Base-by-base conservation (phyloP, 2,329 filamentous ascomycete genomes). In the Cladorrhinum sp. region DNA sequence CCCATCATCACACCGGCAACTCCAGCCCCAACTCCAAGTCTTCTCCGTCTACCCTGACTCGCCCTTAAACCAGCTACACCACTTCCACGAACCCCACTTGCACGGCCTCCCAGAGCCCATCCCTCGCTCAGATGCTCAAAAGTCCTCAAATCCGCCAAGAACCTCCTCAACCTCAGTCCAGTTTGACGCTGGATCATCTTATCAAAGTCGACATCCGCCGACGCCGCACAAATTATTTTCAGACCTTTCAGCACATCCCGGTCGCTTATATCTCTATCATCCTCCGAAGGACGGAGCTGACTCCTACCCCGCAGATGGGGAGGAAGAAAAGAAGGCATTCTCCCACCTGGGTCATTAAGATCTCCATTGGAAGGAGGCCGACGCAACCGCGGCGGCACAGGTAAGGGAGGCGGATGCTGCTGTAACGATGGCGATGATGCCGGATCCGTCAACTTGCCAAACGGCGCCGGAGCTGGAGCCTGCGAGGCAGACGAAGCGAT, bases 191-290 rank as follows among this genome's bases (percentile, higher is more conserved):
- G 73, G 57, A 86, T 79, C 69, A 79, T 79, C 0, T 76, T 75
- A 67, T 86, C 82, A 1, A 85, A 76, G 36, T 78, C 72, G 58
- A 82, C 78, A 58, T 85, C 79, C 54, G 82, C 84, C 3, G 83
- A 83, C 10, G 83, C 84, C 4, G 79, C 80, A 27, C 81, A 78
- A 4, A 82, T 82, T 41, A 85, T 77, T 61, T 81, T 80, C 10
- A 86, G 71, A 0, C 83, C 84, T 55, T 78, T 75, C 53, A 85
- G 75, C 2, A 86, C 78, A 66, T 84, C 80, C 50, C 76, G 75
- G 66, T 85, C 79, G 23, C 71, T 71, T 27, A 83, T 77, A 36
- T 74, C 68, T 12, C 65, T 65, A 58, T 78, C 75, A 7, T 75
- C 72, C n/a, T 72, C 66, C 4, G 32, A 36, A 13, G 38, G 12